Base-by-base conservation (phyloP, 805 yeast genomes). In the Lipomyces spencermartinsiae region DNA sequence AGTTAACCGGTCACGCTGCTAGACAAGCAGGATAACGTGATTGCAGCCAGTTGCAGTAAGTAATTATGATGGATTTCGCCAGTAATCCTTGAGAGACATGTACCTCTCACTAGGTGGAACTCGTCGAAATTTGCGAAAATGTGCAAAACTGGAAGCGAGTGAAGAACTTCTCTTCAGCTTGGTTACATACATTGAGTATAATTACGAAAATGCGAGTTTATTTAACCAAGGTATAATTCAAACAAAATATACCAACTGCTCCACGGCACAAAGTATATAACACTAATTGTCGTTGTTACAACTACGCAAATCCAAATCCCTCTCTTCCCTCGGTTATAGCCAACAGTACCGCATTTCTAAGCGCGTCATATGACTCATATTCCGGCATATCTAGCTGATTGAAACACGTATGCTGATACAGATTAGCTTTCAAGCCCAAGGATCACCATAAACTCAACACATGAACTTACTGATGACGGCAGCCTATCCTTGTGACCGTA, bases 301-400 rank as follows among this genome's bases (percentile, higher is more conserved):
- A 43, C 49, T 43, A 85, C 14, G 94, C 96, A 76, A 93, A 84
- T 12, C 98, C 98, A 80, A 95, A 95, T 2, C 98, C 98, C 82
- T 92, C 97, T 75, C 91, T 90, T 22, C 98, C 98, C 79, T 95
- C 99, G 33, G 93, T 91, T 19, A 95, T 87, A 0, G 99, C 98
- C 72, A 91, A 77, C 71, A 93, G 80, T 70, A 95, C 78, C 0
- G 95, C 87, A 1, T 92, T 90, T 70, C 98, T 85, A 63, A 95
- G 83, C 25, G 91, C 88, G 65, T 92, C 97, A 77, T 94, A 95
- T 6, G 90, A 86, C 63, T 90, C 97, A 79, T 95, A 95, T 31
- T 92, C 95, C 0, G 99, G 99, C 63, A 95, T 80, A 77, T 92
- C 97, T 67, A 95, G 83, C 79, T 94, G 98, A 79, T 95, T 95